Evolutionary conservation across 1,284 basidiomycete genomes (phyloP), one percentile per base, ranked within the genome.

Genomic region (Rhodotorula sp.): DNA sequence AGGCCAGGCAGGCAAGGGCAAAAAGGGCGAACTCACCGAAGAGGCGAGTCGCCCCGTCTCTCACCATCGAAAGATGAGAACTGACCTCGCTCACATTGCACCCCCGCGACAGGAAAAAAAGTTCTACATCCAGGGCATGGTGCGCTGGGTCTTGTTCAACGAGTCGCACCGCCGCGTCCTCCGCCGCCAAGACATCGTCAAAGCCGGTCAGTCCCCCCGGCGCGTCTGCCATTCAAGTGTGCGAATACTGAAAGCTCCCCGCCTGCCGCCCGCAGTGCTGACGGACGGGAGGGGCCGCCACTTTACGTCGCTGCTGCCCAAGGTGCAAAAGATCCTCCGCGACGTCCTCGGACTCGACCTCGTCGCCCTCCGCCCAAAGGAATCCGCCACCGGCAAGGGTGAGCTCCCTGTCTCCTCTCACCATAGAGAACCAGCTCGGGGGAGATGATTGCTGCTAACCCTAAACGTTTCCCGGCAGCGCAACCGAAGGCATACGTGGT

Each of bases 311-410:
- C 63, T 76, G 59, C 58, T 76, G 43, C 64, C 66, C 43, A 59
- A 60, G 14, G 75, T 66, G 2, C 70, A 76, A 31, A 74, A 71
- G 55, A 23, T 62, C 26, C 62, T 76, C 18, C 47, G 55, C 23
- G 63, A 72, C 6, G 57, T 67, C n/a, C 26, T 76, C 45, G 75
- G 75, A 15, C 68, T 76, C 66, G 75, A 76, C 52, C 62, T 76
- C 50, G 61, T 70, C 60, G 47, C 38, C 28, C 56, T 76, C 19
- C 63, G 75, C n/a, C 49, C 47, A 3, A 68, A 68, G 31, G 75
- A 76, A 12, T 60, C 60, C 49, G 57, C 60, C 16, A 43, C 62
- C 10, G 67, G 57, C 28, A 76, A 76, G 50, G 62, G 74, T 74
- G 59, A 56, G 70, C 63, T 14, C 3, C 2, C n/a, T 16, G 47